Conservation (phyloP, 495 filamentous ascomycete genomes). For the Entonaema liquescens region DNA sequence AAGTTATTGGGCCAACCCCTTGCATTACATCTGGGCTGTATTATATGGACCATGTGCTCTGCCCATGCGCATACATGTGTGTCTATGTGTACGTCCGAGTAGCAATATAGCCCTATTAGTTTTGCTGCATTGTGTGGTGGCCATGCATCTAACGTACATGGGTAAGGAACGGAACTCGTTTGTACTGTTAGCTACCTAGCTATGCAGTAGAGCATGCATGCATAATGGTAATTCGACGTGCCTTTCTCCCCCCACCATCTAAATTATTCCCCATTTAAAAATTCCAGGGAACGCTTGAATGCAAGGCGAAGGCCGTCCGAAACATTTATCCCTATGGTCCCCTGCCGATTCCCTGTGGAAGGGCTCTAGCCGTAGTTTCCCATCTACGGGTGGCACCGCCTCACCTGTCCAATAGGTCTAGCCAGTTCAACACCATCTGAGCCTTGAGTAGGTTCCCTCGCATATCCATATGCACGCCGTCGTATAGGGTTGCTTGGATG, state of each 20-base stretch:
- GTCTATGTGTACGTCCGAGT: background rate
- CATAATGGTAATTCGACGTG: conserved; percentile 10
- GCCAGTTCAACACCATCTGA: conserved; percentile 66
- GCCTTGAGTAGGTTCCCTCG: conserved; percentile 63
- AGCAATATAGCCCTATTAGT: conserved; percentile 21
- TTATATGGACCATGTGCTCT: conserved; percentile 10
- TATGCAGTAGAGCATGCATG: conserved; percentile 14
- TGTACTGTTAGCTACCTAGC: conserved; percentile 3
- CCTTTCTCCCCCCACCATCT: background rate
- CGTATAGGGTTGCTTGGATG: conserved; percentile 61
- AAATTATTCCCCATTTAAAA: conserved; percentile 4
- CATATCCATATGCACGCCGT: conserved; percentile 64
- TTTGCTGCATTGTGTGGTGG: conserved; percentile 2
- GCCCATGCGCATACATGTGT: background rate
- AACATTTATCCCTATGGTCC: conserved; percentile 13
- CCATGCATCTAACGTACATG: conserved; percentile 10
- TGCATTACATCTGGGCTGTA: conserved; percentile 9
- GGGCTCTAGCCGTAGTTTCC: conserved; percentile 7
- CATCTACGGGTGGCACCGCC: conserved; percentile 3
- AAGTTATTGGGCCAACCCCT: conserved; percentile 26
- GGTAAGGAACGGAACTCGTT: background rate
- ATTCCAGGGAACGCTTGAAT: conserved; percentile 2
- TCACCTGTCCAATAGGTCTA: conserved; percentile 49
- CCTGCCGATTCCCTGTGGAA: conserved; percentile 13
- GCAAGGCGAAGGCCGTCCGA: conserved; percentile 4